Conservation (phyloP, 2,329 filamentous ascomycete species). For the Cercospora sp. region DNA sequence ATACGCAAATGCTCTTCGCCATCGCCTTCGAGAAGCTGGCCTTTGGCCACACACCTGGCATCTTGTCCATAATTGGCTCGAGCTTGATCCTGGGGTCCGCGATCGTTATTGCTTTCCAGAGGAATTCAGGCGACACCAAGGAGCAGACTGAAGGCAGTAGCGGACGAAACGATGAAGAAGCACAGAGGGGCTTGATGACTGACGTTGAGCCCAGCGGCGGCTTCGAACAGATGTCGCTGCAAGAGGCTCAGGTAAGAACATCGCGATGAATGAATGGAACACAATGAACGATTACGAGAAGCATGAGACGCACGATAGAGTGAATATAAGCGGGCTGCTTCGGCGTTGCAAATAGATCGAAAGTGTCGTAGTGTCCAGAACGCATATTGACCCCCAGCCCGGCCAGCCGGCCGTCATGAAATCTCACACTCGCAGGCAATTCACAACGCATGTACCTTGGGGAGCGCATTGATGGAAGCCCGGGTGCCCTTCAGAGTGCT, state of each 20-base stretch:
- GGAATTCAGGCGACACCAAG: slow-evolving; percentile 27
- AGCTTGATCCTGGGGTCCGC: slow-evolving; percentile 65
- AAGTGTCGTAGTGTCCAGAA: background rate
- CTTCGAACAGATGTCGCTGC: background rate
- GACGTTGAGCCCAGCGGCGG: slow-evolving; percentile 16
- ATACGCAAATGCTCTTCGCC: slow-evolving; percentile 70
- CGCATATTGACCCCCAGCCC: background rate
- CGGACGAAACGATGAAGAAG: slow-evolving; percentile 29
- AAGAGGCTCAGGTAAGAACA: background rate
- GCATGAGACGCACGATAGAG: background rate
- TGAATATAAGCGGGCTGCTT: background rate
- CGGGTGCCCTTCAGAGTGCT: background rate
- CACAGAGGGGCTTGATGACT: slow-evolving; percentile 25
- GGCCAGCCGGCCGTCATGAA: background rate
- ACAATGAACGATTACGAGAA: background rate
- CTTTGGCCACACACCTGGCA: slow-evolving; percentile 60
- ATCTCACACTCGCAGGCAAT: background rate
- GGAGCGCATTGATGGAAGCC: too few species aligned
- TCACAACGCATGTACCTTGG: background rate
- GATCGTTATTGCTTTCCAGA: slow-evolving; percentile 62
- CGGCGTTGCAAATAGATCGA: background rate
- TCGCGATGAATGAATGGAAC: background rate
- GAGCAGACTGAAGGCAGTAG: slow-evolving; percentile 16
- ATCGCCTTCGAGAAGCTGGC: slow-evolving; percentile 63
- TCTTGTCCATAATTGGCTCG: slow-evolving; percentile 61